phyloP scores from a whole-genome alignment of 371 early-diverging fungal genomes.

The Homolaphlyctis polyrhiza region DNA sequence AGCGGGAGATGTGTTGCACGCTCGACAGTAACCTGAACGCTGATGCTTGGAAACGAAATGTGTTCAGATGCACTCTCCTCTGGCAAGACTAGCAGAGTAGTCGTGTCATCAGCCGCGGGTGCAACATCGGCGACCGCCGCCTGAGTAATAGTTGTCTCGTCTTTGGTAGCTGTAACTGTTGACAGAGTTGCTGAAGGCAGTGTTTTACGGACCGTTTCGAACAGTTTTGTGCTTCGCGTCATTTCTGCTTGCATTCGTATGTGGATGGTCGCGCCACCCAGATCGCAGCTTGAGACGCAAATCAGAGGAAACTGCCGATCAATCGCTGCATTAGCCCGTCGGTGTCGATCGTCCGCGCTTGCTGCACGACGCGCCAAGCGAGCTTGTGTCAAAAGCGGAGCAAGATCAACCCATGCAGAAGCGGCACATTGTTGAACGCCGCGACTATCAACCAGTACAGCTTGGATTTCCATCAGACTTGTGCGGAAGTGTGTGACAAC shows the following conservation, averaged over 20 bases:
- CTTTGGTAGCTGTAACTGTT: too few relatives aligned
- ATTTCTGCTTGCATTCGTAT: not conserved
- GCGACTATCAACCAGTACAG: not conserved
- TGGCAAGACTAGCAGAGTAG: too few relatives aligned
- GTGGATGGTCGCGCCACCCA: not conserved
- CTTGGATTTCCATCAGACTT: not conserved
- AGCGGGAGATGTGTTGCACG: slow-evolving; percentile 21
- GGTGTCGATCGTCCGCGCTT: too few relatives aligned
- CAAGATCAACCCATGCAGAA: not conserved
- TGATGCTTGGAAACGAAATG: not conserved
- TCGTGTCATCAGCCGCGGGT: too few relatives aligned
- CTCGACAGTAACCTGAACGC: slow-evolving; percentile 10
- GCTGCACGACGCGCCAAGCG: not conserved
- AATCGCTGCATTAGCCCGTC: not conserved
- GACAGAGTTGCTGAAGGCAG: not conserved
- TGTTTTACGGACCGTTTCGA: slow-evolving; percentile 1
- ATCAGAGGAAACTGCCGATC: not conserved
- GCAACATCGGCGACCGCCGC: too few relatives aligned
- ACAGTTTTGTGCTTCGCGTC: not conserved
- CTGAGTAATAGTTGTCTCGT: too few relatives aligned
- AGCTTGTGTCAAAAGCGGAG: not conserved
- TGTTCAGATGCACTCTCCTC: too few relatives aligned
- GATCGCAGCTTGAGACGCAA: not conserved
- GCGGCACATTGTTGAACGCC: not conserved
- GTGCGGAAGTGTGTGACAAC: not conserved